These are phyloP conservation scores for Trichoderma sp. DNA, from an alignment of 2,329 filamentous ascomycete genomes.

Conservation along the genomic window DNA sequence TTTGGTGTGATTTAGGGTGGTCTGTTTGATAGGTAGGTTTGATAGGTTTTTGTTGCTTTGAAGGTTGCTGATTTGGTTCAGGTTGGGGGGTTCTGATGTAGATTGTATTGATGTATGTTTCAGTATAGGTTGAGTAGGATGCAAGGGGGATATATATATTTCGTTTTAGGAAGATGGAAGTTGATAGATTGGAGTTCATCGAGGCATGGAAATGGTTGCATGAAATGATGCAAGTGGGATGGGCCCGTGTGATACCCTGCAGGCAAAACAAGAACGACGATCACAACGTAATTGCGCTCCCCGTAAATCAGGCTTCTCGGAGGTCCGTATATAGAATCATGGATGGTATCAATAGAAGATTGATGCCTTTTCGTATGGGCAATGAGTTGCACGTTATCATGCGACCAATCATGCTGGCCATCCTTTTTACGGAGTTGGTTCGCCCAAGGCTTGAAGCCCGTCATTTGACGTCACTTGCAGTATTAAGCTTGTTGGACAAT, in stretches of 20 bases:
- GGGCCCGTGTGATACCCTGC: conserved; percentile 13
- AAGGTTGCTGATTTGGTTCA: too few species aligned
- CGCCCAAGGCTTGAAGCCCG: not conserved
- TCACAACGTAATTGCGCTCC: conserved; percentile 7
- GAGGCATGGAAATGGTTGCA: not conserved
- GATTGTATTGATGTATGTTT: not conserved
- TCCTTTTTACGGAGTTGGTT: conserved; percentile 7
- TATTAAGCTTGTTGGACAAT: not conserved
- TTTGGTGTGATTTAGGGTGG: not conserved
- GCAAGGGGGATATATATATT: too few species aligned
- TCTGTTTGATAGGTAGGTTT: not conserved
- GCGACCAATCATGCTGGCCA: not conserved
- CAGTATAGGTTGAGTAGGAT: not conserved
- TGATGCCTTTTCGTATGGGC: not conserved
- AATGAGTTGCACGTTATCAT: not conserved
- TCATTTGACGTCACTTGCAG: conserved; percentile 19
- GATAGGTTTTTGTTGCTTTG: too few species aligned
- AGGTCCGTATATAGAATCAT: too few species aligned
- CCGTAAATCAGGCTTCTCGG: too few species aligned
- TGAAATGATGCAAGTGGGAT: conserved; percentile 4
- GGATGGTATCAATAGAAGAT: too few species aligned
- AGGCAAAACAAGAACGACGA: not conserved
- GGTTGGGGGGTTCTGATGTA: too few species aligned
- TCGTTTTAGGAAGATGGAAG: not conserved
- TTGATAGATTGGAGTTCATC: too few species aligned